Evolutionary conservation across 108 stramenopile species (phyloP), one percentile per base, ranked within the genome.

Genomic region (Nitzschia putrida): DNA sequence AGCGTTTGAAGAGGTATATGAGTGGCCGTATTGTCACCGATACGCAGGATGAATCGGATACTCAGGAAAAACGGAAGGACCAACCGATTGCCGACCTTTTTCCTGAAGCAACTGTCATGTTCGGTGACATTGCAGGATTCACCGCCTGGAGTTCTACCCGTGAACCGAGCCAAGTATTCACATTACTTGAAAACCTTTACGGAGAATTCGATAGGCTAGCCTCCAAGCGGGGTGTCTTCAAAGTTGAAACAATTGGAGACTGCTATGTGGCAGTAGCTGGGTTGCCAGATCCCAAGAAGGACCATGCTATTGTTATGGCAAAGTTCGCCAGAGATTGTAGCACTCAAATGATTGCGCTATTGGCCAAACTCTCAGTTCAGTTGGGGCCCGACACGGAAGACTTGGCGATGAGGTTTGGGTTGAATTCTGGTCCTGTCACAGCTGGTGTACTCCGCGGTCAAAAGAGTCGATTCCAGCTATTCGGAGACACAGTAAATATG

Each of bases 261-360:
- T 85, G 76, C 39, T 85, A 81, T 49, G 55, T 86, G n/a, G 85
- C 85, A 7, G 68, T 61, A 20, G 53, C 76, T 45, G 85, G 85
- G 14, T 34, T 86, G 11, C 82, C 85, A 9, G 65, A 79, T 43
- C 75, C 74, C 10, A 20, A 24, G 43, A 42, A 75, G 5, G 80
- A 86, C 50, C 85, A 86, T 73, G 80, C 80, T 3, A 41, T 73
- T 7, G 66, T 81, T 13, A 43, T 86, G 61, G 53, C 78, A 3
- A 12, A 72, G 39, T 86, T 81, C 71, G 80, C 85, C 2, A 21
- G 53, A 23, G 59, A 72, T 8, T 86, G 85, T 69, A 41, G 45
- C 23, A n/a, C 21, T n/a, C 78, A 72, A 26, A 69, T 75, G 53
- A 76, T 68, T 23, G 68, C 72, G 5, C 42, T 83, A 2, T 44